Evolutionary conservation across 2,329 filamentous ascomycete species (phyloP).

Genomic region (Epichloe festucae): DNA sequence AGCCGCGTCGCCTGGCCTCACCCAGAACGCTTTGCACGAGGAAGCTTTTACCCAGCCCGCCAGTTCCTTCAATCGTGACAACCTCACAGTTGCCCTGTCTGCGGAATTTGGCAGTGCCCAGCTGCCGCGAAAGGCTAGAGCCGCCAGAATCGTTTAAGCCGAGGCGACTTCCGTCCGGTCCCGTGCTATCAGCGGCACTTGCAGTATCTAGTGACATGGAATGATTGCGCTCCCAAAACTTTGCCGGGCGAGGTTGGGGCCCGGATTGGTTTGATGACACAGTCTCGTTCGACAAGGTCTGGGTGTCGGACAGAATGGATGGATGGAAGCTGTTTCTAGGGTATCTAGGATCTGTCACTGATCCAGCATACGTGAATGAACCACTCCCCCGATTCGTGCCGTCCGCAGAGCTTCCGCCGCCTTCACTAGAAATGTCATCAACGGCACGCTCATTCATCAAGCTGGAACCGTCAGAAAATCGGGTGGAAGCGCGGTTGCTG

Average conservation of each 20-base stretch:
- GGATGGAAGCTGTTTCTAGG: slow-evolving; percentile 27
- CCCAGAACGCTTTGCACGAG: slow-evolving; percentile 50
- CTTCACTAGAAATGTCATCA: slow-evolving; percentile 46
- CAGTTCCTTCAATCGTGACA: slow-evolving; percentile 46
- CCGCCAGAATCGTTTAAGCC: slow-evolving; percentile 32
- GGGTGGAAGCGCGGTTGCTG: slow-evolving; percentile 27
- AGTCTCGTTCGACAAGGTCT: slow-evolving; percentile 31
- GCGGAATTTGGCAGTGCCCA: slow-evolving; percentile 45
- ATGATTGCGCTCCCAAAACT: slow-evolving; percentile 39
- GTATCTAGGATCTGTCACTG: slow-evolving; percentile 26
- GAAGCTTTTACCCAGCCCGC: slow-evolving; percentile 52
- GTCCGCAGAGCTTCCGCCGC: slow-evolving; percentile 40
- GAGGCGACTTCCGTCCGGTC: slow-evolving; percentile 28
- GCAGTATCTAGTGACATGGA: slow-evolving; percentile 36
- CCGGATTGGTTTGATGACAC: slow-evolving; percentile 33
- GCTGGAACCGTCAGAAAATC: slow-evolving; percentile 40
- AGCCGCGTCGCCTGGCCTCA: slow-evolving; percentile 47
- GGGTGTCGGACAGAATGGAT: slow-evolving; percentile 27
- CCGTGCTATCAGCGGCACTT: slow-evolving; percentile 31
- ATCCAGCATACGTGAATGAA: slow-evolving; percentile 33
- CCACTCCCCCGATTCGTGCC: slow-evolving; percentile 34
- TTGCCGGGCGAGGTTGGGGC: slow-evolving; percentile 23
- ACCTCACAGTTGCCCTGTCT: slow-evolving; percentile 52
- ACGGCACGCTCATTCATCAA: slow-evolving; percentile 38
- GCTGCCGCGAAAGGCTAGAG: slow-evolving; percentile 38